phyloP scores from a whole-genome alignment of 495 filamentous ascomycete genomes.

The Xylaria cubensis region DNA sequence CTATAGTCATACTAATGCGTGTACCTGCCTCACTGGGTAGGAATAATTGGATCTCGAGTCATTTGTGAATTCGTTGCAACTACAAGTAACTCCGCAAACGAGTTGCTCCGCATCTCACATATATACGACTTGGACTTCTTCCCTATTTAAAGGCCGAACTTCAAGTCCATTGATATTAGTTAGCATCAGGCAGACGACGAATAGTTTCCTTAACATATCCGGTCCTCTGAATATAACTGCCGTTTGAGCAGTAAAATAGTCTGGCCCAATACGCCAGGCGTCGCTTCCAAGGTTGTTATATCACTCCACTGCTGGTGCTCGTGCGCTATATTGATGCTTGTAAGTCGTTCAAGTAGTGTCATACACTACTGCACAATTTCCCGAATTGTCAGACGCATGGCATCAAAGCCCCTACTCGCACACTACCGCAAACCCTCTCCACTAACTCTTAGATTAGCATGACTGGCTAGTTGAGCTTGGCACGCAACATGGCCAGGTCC shows the following conservation, averaged over 20 bases:
- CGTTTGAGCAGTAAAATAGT: neutral
- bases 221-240: neutral
- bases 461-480: slow-evolving; percentile 14
- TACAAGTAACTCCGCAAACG: neutral
- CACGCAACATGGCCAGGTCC: slow-evolving; percentile 13
- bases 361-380: slow-evolving; percentile 1
- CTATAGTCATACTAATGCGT: slow-evolving; percentile 1
- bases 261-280: neutral
- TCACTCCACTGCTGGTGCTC: slow-evolving; percentile 2
- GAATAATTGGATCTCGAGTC: slow-evolving; percentile 5
- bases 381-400: slow-evolving; percentile 5
- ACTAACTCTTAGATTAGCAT: slow-evolving; percentile 18
- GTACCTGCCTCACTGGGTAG: slow-evolving; percentile 22
- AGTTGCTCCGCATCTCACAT: neutral
- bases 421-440: neutral
- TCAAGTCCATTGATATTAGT: neutral
- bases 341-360: neutral
- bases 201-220: neutral
- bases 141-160: neutral
- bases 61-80: neutral
- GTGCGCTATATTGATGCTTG: neutral
- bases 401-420: neutral
- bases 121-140: neutral
- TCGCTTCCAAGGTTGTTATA: neutral
- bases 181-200: neutral